Conservation (phyloP, 108 stramenopile genomes). For the Pseudonitzschia multiseries region DNA sequence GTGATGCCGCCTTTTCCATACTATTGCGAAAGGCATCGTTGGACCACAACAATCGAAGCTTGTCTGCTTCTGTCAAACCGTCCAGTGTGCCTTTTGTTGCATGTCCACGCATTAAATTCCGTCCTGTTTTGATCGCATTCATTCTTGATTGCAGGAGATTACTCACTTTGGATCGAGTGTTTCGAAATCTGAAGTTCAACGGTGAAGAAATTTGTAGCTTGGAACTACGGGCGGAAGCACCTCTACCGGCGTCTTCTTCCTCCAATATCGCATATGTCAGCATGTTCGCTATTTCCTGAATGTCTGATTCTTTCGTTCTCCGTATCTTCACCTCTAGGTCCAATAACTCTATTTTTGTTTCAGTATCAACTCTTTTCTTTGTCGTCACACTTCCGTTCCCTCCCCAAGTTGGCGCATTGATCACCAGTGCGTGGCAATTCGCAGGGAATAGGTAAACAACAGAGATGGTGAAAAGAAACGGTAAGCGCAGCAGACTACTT, state of each 20-base stretch:
- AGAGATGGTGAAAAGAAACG: neutral
- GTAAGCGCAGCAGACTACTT: neutral
- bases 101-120: slow-evolving; percentile 11
- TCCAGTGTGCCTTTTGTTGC: neutral
- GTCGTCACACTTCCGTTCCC: neutral
- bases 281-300: slow-evolving; percentile 26
- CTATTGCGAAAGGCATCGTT: slow-evolving; percentile 56
- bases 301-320: slow-evolving; percentile 26
- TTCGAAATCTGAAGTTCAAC: slow-evolving; percentile 22
- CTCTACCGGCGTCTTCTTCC: neutral
- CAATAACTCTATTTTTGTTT: neutral
- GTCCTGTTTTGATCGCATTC: slow-evolving; percentile 45
- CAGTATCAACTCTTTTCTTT: neutral
- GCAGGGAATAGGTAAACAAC: neutral
- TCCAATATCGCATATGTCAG: slow-evolving; percentile 18
- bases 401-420: slow-evolving; percentile 5
- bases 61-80: slow-evolving; percentile 17
- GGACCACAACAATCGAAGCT: slow-evolving; percentile 43
- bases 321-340: slow-evolving; percentile 33
- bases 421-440: slow-evolving; percentile 5
- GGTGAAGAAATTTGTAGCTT: neutral
- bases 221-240: neutral
- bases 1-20: slow-evolving; percentile 43
- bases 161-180: slow-evolving; percentile 22
- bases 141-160: slow-evolving; percentile 39